Conservation (phyloP, 805 yeast species). For the Brettanomyces naardenensis region DNA sequence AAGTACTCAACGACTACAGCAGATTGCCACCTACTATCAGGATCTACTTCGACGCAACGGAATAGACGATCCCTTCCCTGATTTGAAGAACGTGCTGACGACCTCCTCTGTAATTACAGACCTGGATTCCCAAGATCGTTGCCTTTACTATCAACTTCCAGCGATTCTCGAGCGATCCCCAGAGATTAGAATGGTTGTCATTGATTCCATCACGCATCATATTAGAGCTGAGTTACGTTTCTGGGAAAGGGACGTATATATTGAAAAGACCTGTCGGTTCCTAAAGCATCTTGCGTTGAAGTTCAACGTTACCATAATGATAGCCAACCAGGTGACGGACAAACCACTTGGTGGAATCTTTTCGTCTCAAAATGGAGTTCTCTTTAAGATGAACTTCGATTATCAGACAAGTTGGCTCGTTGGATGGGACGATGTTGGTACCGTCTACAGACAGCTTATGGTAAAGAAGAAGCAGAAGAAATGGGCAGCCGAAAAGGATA, state of each 20-base stretch:
- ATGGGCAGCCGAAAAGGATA: conserved; percentile 7
- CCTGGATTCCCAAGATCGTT: conserved; percentile 67
- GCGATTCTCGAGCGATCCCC: conserved; percentile 33
- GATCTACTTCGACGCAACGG: conserved; percentile 27
- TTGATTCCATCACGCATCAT: conserved; percentile 84
- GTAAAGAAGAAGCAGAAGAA: conserved; percentile 4
- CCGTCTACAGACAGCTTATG: conserved; percentile 22
- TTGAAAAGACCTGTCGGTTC: conserved; percentile 35
- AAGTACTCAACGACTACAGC: conserved; percentile 57
- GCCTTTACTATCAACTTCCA: conserved; percentile 63
- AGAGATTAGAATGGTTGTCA: conserved; percentile 47
- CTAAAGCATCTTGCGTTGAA: conserved; percentile 41
- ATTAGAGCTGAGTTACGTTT: conserved; percentile 52
- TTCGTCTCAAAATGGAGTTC: conserved; percentile 17
- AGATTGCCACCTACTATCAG: conserved; percentile 27
- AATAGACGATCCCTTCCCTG: conserved; percentile 27
- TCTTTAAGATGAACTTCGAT: conserved; percentile 38
- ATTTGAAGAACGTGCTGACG: conserved; percentile 24
- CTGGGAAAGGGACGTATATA: conserved; percentile 34
- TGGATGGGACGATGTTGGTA: conserved; percentile 57
- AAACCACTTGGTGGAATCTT: conserved; percentile 31
- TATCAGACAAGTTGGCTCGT: conserved; percentile 65
- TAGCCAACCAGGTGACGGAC: conserved; percentile 78
- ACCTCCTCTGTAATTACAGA: conserved; percentile 31
- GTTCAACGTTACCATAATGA: conserved; percentile 50